Evolutionary conservation across 345 rosid genomes (phyloP).

Genomic region (Eucalyptus tenuipes): DNA sequence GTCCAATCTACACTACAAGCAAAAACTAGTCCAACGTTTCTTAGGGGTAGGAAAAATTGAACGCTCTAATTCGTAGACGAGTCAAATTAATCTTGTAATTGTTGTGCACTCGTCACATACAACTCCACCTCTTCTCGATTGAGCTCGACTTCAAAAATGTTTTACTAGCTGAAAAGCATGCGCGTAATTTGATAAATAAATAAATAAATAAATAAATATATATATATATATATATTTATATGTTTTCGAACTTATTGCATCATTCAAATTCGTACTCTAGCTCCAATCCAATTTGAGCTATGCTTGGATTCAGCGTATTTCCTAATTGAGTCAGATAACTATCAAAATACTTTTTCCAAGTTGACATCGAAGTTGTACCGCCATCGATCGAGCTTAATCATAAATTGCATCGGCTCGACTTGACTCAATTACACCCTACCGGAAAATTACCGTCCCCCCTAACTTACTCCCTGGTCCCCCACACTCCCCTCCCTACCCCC

Average conservation of each 20-base stretch:
- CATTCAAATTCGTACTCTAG: rapidly evolving
- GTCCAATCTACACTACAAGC: no score
- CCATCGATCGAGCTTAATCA: no score
- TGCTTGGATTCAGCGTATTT: neutral
- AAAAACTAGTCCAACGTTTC: neutral
- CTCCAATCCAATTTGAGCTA: rapidly evolving
- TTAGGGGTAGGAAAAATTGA: neutral
- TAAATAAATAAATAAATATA: no score
- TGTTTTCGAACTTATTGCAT: neutral
- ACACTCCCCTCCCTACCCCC: neutral
- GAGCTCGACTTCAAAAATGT: neutral
- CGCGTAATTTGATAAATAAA: rapidly evolving
- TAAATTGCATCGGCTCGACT: neutral
- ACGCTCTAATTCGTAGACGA: rapidly evolving
- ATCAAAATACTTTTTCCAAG: neutral
- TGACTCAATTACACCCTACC: no score
- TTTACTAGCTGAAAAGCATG: neutral
- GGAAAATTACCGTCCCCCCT: neutral
- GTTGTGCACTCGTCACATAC: neutral
- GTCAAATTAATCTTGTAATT: neutral
- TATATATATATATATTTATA: no score
- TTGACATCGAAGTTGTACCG: neutral
- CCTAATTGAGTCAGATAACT: neutral
- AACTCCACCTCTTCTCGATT: neutral
- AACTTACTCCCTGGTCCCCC: neutral